Percentiles rank a stretch among this genome's conserved stretches.
phyloP scores from a whole-genome alignment of 129 eudicot species.

The Centrapalus pauciflorus region DNA sequence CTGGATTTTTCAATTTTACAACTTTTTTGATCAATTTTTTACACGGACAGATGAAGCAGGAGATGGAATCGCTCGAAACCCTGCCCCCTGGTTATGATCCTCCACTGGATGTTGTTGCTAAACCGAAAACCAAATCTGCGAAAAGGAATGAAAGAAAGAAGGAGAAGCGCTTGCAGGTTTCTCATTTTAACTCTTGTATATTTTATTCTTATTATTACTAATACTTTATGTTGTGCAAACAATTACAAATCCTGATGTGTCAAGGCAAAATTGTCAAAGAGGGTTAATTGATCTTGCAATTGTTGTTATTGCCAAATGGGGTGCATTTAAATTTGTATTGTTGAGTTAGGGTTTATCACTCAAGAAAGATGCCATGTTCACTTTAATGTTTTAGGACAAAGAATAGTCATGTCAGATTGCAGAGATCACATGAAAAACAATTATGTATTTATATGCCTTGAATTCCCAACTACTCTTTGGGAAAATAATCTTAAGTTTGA shows the following conservation, averaged over 20 bases:
- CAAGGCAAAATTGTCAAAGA: background rate
- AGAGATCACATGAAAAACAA: background rate
- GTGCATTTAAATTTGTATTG: background rate
- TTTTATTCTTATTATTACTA: background rate
- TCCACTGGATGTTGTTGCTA: slow-evolving; percentile 37
- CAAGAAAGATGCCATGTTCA: background rate
- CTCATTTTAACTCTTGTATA: background rate
- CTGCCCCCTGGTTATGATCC: slow-evolving; percentile 91
- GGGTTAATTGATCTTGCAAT: background rate
- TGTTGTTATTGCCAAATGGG: background rate
- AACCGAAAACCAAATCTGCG: slow-evolving; percentile 84
- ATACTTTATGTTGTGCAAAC: background rate
- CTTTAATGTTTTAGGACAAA: background rate
- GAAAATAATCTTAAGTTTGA: no score
- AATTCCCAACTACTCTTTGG: background rate
- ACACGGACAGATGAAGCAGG: slow-evolving; percentile 67
- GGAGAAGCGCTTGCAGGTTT: slow-evolving; percentile 90
- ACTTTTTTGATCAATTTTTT: background rate
- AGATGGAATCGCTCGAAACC: slow-evolving; percentile 52
- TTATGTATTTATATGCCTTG: background rate
- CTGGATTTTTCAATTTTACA: background rate
- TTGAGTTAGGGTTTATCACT: background rate
- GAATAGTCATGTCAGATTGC: background rate
- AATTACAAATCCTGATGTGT: background rate
- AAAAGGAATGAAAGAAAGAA: slow-evolving; percentile 93